Conservation (phyloP, 768 basidiomycete species). For the Pleurotus cornucopiae region DNA sequence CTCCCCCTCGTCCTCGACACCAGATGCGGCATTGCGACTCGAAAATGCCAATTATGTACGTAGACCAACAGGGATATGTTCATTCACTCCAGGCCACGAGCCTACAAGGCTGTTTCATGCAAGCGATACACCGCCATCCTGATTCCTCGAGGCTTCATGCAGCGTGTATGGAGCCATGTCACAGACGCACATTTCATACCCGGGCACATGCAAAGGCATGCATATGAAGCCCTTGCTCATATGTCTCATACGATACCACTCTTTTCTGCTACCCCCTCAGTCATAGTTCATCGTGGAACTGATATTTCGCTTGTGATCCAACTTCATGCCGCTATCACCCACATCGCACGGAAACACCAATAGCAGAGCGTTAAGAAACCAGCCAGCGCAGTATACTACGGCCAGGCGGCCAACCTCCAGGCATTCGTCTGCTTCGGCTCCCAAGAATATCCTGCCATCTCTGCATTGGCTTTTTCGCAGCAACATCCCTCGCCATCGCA, state of each 20-base stretch:
- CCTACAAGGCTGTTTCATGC: background rate
- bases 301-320: constrained; percentile 6
- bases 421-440: background rate
- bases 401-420: constrained; percentile 3
- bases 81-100: background rate
- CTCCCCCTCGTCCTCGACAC: too few relatives aligned
- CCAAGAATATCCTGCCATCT: constrained; percentile 20
- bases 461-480: constrained; percentile 75
- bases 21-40: background rate
- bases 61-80: background rate
- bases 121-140: constrained; percentile 3
- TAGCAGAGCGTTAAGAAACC: background rate
- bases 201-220: constrained; percentile 1
- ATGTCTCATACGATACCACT: background rate
- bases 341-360: constrained; percentile 2
- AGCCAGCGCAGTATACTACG: background rate
- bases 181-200: constrained; percentile 1
- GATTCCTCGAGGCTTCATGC: background rate
- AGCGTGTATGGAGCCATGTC: constrained; percentile 1
- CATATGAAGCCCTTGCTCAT: constrained; percentile 4
- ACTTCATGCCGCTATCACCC: constrained; percentile 2
- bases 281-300: constrained; percentile 1
- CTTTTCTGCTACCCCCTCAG: constrained; percentile 1
- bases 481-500: constrained; percentile 64
- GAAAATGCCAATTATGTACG: constrained; percentile 3